Base-by-base conservation (phyloP, 208 protist species). In the Wallacemonas sp. region DNA sequence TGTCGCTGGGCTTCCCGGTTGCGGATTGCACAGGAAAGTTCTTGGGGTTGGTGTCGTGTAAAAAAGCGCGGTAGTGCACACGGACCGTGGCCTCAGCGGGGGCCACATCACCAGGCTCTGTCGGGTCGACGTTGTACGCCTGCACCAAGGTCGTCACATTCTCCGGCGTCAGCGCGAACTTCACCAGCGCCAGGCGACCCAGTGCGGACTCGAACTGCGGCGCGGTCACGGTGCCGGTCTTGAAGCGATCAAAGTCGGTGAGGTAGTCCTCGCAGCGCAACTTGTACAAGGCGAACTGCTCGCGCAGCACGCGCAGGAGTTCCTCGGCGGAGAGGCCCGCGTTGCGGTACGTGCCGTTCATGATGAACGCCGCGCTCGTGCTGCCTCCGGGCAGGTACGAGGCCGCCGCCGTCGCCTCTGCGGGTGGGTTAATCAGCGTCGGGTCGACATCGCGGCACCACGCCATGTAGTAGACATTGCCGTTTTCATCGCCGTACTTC, bases 221-320 rank as follows among this genome's bases (percentile, higher is more conserved):
- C 1, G 74, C 77, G 0, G 86, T 85, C 11, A 97, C 81, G 29
- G 74, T 81, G 4, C 89, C 91, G n/a, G 86, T 89, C 33, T 81
- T 79, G 54, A 95, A 80, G 66, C 79, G 76, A 78, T 97, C 93
- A 81, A 80, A 97, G 63, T 95, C 88, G 10, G 61, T 49, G 44
- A 97, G 76, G 44, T 76, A 79, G 61, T 96, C 91, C 50, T 95
- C 87, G 65, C 86, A 86, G 59, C 91, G 89, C 16, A 96, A 71
- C 14, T 77, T 71, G 67, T 93, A 87, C 49, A 90, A 72, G 3
- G 86, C 70, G 54, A 89, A 84, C 46, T 93, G 82, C 50, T 87
- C 75, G 2, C 78, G 82, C 5, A 95, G 73, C 33, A 89, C 72
- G 4, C 28, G 33, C 52, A 95, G 61, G 22, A 92, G 74, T 61